Evolutionary conservation across 495 filamentous ascomycete genomes (phyloP), one percentile per base, ranked within the genome.

Genomic region (Neurospora hispaniola): DNA sequence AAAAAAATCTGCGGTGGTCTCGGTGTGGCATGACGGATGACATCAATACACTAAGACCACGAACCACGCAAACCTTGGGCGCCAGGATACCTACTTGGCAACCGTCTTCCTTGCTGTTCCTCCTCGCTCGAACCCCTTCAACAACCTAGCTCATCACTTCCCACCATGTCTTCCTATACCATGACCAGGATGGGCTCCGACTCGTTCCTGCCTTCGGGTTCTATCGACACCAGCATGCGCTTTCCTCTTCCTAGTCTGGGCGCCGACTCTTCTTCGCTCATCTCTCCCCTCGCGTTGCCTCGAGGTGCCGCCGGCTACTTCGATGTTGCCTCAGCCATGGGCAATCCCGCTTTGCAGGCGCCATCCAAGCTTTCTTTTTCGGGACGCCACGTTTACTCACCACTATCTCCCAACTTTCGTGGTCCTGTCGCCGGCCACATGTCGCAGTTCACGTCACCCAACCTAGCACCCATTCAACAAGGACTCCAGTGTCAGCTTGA

Each of bases 281-380:
- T 84, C 69, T 84, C 83, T 6, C 83, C 82, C 11, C 72, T 85
- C 48, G 73, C 80, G 35, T 75, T 85, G 70, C 80, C 82, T 40
- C 80, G 76, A 35, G 79, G 80, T 27, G 70, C 81, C 66, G 48
- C 73, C 11, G 77, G 80, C 42, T 84, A 80, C 74, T 79, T 84
- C 54, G 79, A 83, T 71, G 76, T 78, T 11, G 41, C 73, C 38
- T 69, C 73, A 4, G 43, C 10, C 11, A 73, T 72, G 5, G 66
- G 72, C 23, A 42, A 69, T 44, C 54, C 72, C 7, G 39, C 38
- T 3, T 71, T 44, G 62, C 54, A 66, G 54, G 54, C 14, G 27
- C 27, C 23, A 27, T 35, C 59, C 35, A 42, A 42, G n/a, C 35
- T 27, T 23, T 27, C 48, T 7, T 2, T 59, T 5, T 31, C 35